Evolutionary conservation across 257 asterid genomes (phyloP).

Genomic region (Jasminum sambac): DNA sequence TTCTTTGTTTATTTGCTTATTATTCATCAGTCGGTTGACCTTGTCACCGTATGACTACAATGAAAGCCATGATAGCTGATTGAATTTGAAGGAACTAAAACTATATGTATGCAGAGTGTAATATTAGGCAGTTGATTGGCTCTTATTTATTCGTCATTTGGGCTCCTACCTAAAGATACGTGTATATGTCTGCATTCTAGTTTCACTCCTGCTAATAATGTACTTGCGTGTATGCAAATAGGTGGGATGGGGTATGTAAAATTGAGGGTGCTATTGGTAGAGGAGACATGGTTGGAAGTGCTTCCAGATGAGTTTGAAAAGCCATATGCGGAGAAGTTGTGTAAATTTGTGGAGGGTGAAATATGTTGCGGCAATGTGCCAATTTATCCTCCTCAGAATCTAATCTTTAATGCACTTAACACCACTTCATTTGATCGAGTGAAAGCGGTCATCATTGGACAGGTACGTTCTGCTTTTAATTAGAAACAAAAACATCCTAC

Average conservation of each 20-base stretch:
- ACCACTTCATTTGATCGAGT: conserved; percentile 74
- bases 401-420: conserved; percentile 82
- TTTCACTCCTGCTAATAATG: conserved; percentile 16
- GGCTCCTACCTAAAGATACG: neutral
- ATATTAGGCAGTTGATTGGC: neutral
- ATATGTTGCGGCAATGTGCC: conserved; percentile 52
- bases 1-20: neutral
- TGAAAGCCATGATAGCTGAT: neutral
- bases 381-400: conserved; percentile 82
- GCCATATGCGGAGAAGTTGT: conserved; percentile 63
- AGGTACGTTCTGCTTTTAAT: conserved; percentile 43
- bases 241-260: conserved; percentile 48
- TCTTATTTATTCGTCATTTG: neutral
- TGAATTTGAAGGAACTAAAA: neutral
- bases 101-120: neutral
- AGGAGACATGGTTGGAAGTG: conserved; percentile 72
- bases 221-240: conserved; percentile 19
- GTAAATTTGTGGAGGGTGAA: conserved; percentile 65
- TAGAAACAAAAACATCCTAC: neutral
- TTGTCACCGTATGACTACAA: neutral
- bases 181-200: no score
- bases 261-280: conserved; percentile 78
- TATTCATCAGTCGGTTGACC: neutral
- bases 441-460: conserved; percentile 92
- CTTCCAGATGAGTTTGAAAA: conserved; percentile 71